Percentiles rank a stretch among this genome's conserved stretches.
Evolutionary conservation across 2,329 filamentous ascomycete species (phyloP).

Genomic region (Aotearoamyces nothofagi): DNA sequence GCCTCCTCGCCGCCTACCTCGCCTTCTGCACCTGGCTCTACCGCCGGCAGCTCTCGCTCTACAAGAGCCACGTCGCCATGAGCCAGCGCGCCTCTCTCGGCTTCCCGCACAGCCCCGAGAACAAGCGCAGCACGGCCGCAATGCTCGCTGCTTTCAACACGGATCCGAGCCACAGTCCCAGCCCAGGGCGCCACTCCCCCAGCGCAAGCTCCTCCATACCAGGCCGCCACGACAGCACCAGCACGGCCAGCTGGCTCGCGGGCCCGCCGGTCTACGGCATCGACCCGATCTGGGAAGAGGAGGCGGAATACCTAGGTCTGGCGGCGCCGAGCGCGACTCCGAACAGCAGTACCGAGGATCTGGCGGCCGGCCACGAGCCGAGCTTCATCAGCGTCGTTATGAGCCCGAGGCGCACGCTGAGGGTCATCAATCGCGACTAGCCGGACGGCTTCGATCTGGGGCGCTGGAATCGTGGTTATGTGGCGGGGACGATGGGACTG

Average conservation of each 20-base stretch:
- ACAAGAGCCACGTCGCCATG: constrained; percentile 54
- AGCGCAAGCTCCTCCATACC: too few relatives aligned
- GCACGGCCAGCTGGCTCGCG: too few relatives aligned
- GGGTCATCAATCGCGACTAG: constrained; percentile 42
- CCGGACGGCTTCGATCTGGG: not conserved
- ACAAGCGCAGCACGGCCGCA: constrained; percentile 14
- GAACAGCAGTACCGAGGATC: constrained; percentile 31
- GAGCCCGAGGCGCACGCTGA: constrained; percentile 51
- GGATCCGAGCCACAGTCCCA: too few relatives aligned
- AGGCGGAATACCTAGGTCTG: constrained; percentile 10
- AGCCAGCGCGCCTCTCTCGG: constrained; percentile 38
- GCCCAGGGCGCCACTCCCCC: too few relatives aligned
- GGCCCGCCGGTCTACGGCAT: too few relatives aligned
- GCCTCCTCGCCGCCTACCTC: constrained; percentile 45
- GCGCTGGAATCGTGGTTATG: not conserved
- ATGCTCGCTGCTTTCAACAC: constrained; percentile 16
- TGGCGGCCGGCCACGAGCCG: constrained; percentile 48
- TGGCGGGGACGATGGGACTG: too few relatives aligned
- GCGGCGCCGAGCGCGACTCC: constrained; percentile 20
- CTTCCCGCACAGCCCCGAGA: constrained; percentile 26
- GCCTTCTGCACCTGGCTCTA: constrained; percentile 63
- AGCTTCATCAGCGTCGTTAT: constrained; percentile 57
- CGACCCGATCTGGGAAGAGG: too few relatives aligned
- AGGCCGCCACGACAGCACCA: too few relatives aligned
- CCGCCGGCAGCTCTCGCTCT: constrained; percentile 52